A percentile compares a stretch with the other conserved stretches of the same genome.
Conservation (phyloP, 2,329 filamentous ascomycete genomes). For the Ophiostoma ulmi region DNA sequence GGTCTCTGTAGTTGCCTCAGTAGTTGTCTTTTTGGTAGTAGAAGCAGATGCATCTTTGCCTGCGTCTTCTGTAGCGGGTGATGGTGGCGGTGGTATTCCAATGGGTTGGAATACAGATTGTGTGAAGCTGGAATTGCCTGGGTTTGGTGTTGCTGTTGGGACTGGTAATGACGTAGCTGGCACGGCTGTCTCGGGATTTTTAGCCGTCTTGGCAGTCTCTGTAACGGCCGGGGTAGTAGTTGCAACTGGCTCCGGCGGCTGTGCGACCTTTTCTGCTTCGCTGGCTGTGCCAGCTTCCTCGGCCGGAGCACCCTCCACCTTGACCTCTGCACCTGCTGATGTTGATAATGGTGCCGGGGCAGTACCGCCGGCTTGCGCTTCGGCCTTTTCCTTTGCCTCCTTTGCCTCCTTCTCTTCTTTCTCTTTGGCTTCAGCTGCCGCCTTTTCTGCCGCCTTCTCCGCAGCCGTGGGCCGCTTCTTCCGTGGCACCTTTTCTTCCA, state of each 20-base stretch:
- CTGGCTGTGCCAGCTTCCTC: background rate
- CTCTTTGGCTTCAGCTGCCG: background rate
- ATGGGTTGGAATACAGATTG: slow-evolving; percentile 25
- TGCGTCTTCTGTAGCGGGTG: background rate
- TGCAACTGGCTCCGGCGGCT: background rate
- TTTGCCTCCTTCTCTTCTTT: slow-evolving; percentile 11
- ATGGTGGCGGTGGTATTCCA: background rate
- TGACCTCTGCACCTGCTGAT: background rate
- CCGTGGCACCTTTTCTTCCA: slow-evolving; percentile 53
- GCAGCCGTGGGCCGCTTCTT: slow-evolving; percentile 46
- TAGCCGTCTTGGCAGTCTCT: background rate
- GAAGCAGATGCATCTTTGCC: background rate
- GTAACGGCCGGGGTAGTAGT: background rate
- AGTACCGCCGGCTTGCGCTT: background rate
- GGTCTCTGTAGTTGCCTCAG: background rate
- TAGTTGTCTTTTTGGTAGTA: background rate
- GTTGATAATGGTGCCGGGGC: background rate
- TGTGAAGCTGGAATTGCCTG: background rate
- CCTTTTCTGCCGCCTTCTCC: slow-evolving; percentile 23
- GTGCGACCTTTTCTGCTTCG: background rate
- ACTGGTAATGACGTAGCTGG: background rate
- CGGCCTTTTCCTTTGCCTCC: background rate
- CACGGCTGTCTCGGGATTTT: background rate
- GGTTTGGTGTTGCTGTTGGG: background rate
- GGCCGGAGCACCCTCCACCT: background rate